These are phyloP conservation scores for Penicillium paxilli DNA, from an alignment of 495 filamentous ascomycete species.

Conservation along the genomic window DNA sequence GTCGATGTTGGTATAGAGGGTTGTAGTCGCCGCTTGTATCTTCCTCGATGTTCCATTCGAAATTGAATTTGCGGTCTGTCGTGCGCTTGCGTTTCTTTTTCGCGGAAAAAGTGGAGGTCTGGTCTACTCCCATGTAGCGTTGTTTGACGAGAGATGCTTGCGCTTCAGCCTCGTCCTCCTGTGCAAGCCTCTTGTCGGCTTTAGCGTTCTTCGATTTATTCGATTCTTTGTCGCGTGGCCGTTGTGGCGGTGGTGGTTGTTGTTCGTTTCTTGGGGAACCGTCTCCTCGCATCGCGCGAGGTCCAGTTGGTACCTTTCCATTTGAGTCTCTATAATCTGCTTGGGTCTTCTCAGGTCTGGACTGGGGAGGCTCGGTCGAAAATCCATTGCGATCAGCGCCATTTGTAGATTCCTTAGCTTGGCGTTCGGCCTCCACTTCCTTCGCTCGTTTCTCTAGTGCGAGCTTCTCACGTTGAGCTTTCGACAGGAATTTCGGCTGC, in stretches of 20 bases:
- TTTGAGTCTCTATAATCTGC: constrained; percentile 5
- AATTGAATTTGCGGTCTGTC: constrained; percentile 97
- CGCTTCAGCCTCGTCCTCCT: constrained; percentile 61
- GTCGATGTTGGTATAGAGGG: constrained; percentile 76
- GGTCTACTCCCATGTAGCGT: constrained; percentile 90
- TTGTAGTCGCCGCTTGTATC: constrained; percentile 92
- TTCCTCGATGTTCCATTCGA: constrained; percentile 96
- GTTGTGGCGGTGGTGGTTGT: too few relatives aligned
- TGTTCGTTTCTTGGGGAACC: constrained; percentile 27
- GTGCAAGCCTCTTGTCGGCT: constrained; percentile 54
- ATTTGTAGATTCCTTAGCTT: constrained; percentile 34
- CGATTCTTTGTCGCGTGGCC: constrained; percentile 55
- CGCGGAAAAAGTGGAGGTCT: constrained; percentile 85
- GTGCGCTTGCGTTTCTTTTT: constrained; percentile 96
- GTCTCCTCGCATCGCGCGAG: constrained; percentile 68
- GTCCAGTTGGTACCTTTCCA: constrained; percentile 67
- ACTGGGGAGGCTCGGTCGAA: constrained; percentile 1
- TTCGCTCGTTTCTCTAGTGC: constrained; percentile 83
- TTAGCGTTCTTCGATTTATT: constrained; percentile 43
- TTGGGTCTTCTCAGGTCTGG: neutral
- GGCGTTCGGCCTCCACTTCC: constrained; percentile 72
- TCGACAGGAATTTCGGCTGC: constrained; percentile 89
- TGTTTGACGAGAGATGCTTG: constrained; percentile 78
- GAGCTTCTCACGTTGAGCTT: constrained; percentile 82
- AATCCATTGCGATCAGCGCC: constrained; percentile 28